Percentiles rank a stretch among this genome's conserved stretches.
phyloP scores from a whole-genome alignment of 1,284 basidiomycete species.

The Rhodotorula sp. region DNA sequence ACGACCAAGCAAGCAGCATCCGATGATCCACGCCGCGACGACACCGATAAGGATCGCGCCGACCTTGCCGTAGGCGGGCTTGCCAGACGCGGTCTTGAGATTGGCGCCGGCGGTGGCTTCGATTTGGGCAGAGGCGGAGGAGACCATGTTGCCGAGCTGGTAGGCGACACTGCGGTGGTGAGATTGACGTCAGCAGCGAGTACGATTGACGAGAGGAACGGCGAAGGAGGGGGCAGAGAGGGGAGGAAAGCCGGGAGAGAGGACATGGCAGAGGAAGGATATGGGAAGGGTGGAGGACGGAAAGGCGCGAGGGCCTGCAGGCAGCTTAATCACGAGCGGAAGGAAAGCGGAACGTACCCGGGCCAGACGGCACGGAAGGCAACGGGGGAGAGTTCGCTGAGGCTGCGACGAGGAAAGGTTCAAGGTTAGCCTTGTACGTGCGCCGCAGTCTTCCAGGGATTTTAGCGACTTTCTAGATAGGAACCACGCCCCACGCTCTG shows the following conservation, averaged over 20 bases:
- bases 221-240: not conserved
- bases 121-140: constrained; percentile 82
- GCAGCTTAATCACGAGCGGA: too few species aligned
- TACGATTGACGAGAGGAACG: not conserved
- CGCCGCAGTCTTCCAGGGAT: too few species aligned
- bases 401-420: too few species aligned
- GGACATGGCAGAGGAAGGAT: too few species aligned
- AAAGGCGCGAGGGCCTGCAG: too few species aligned
- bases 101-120: constrained; percentile 67
- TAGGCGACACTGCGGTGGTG: not conserved
- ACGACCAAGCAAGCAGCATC: constrained; percentile 34
- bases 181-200: not conserved
- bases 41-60: constrained; percentile 30
- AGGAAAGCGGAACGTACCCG: too few species aligned
- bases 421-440: too few species aligned
- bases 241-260: too few species aligned
- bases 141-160: constrained; percentile 65
- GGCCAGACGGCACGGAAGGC: constrained; percentile 82
- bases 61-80: constrained; percentile 77
- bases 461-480: too few species aligned
- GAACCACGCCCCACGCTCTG: constrained; percentile 48
- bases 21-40: constrained; percentile 50
- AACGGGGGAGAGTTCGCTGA: constrained; percentile 54
- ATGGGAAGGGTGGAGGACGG: too few species aligned
- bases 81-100: constrained; percentile 52